Evolutionary conservation across 768 basidiomycete genomes (phyloP).

Genomic region (Floccularia luteovirens): DNA sequence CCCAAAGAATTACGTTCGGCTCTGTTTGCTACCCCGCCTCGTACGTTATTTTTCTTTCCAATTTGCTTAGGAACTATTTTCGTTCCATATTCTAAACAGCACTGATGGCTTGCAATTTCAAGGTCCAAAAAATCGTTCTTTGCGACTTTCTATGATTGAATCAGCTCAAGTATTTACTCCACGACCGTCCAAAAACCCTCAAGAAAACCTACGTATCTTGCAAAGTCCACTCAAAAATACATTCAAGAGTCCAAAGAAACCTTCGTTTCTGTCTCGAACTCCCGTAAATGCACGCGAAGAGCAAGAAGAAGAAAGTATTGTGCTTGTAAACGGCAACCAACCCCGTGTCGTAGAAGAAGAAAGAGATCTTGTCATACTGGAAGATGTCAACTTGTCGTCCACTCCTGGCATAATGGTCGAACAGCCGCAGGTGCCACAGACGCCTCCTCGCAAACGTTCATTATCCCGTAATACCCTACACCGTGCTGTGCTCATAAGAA

Average conservation of each 20-base stretch:
- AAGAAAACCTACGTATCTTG: conserved; percentile 56
- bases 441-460: conserved; percentile 27
- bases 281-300: conserved; percentile 20
- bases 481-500: conserved; percentile 62
- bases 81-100: conserved; percentile 1
- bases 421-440: conserved; percentile 18
- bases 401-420: conserved; percentile 9
- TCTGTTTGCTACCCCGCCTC: conserved; percentile 42
- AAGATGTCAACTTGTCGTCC: conserved; percentile 41
- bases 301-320: conserved; percentile 39
- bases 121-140: conserved; percentile 32
- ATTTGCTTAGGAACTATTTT: not conserved
- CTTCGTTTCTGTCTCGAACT: conserved; percentile 12
- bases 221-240: conserved; percentile 45
- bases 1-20: conserved; percentile 60
- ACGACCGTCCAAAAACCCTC: conserved; percentile 47
- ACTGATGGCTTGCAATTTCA: conserved; percentile 5
- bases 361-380: conserved; percentile 63
- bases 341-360: conserved; percentile 68
- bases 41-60: conserved; percentile 19
- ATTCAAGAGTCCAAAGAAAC: conserved; percentile 23
- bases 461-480: conserved; percentile 48
- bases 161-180: conserved; percentile 71
- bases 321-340: conserved; percentile 58
- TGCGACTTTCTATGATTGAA: conserved; percentile 71